These are phyloP conservation scores for Boletus insuetus DNA, from an alignment of 768 basidiomycete species.

Conservation along the genomic window DNA sequence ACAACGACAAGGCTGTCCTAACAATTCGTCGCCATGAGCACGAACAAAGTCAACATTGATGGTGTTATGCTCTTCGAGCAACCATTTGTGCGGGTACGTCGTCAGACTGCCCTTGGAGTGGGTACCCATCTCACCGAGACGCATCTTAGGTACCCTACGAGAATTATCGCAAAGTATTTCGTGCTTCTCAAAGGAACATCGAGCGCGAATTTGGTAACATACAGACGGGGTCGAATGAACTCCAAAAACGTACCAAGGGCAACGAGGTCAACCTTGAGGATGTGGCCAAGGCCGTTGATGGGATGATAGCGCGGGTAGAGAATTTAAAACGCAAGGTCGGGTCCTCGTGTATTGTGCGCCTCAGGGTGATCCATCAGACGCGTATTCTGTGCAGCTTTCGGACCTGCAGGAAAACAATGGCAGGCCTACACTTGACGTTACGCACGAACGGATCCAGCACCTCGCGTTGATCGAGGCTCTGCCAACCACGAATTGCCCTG, in stretches of 20 bases:
- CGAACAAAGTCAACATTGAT: conserved; percentile 61
- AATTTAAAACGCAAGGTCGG: conserved; percentile 85
- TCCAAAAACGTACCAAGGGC: conserved; percentile 45
- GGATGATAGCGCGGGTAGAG: conserved; percentile 73
- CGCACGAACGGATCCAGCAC: conserved; percentile 72
- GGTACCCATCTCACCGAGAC: conserved; percentile 10
- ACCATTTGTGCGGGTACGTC: conserved; percentile 67
- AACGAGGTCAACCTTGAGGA: conserved; percentile 47
- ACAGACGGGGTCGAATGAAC: conserved; percentile 55
- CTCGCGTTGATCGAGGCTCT: conserved; percentile 62
- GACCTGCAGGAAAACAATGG: conserved; percentile 48
- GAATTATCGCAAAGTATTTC: conserved; percentile 85
- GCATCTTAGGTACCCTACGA: conserved; percentile 77
- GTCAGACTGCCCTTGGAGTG: conserved; percentile 1
- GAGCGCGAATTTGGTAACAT: conserved; percentile 73
- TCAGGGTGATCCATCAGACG: conserved; percentile 16
- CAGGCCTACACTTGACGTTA: conserved; percentile 63
- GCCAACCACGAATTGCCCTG: conserved; percentile 47
- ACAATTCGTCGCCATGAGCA: conserved; percentile 27
- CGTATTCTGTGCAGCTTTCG: conserved; percentile 37
- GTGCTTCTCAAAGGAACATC: conserved; percentile 74
- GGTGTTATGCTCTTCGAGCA: conserved; percentile 82
- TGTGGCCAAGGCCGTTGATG: conserved; percentile 60
- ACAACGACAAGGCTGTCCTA: conserved; percentile 8
- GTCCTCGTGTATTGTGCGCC: conserved; percentile 17